These are phyloP conservation scores for Vitis labrusca DNA, from an alignment of 164 flowering plant genomes.

Conservation along the genomic window DNA sequence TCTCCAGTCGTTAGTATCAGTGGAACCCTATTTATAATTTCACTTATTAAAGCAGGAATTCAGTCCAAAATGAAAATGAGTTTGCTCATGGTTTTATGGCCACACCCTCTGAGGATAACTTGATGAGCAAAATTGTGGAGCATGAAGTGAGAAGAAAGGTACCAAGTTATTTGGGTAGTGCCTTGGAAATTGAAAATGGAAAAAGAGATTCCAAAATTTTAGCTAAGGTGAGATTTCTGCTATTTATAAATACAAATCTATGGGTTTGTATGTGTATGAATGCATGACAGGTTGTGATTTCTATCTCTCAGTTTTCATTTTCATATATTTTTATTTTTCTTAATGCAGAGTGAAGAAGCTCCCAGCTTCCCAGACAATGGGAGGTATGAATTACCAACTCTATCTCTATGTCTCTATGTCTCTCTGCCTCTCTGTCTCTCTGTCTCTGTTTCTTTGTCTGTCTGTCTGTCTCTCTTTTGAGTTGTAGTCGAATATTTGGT, in stretches of 20 bases:
- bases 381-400: slow-evolving; percentile 25
- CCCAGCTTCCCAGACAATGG: slow-evolving; percentile 10
- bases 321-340: background rate
- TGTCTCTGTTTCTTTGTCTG: no score
- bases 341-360: slow-evolving; percentile 33
- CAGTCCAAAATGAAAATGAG: slow-evolving; percentile 26
- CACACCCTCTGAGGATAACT: slow-evolving; percentile 9
- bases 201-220: slow-evolving; percentile 16
- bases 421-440: no score
- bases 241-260: background rate
- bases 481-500: background rate
- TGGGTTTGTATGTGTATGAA: background rate
- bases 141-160: slow-evolving; percentile 11
- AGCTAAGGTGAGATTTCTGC: slow-evolving; percentile 20
- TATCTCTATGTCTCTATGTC: background rate
- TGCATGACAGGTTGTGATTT: background rate
- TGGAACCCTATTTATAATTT: background rate
- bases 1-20: background rate
- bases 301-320: background rate
- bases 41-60: slow-evolving; percentile 28
- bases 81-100: slow-evolving; percentile 16
- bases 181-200: slow-evolving; percentile 17
- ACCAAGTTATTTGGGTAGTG: slow-evolving; percentile 7
- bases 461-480: no score
- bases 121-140: slow-evolving; percentile 10